phyloP scores from a whole-genome alignment of 805 yeast species.

The Saccharomycopsis javanensis region DNA sequence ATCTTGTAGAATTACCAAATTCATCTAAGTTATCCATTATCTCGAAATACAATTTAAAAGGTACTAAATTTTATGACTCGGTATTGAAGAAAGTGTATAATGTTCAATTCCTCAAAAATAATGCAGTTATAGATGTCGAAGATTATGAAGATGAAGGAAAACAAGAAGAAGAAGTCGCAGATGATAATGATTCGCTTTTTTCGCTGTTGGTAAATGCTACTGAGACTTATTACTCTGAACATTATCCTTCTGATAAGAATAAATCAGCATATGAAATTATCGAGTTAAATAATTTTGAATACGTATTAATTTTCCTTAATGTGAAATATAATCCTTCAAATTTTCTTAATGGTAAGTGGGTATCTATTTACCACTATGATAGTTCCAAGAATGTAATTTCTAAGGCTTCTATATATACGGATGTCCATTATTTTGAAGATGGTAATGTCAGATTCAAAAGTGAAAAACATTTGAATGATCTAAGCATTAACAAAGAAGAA shows the following conservation, averaged over 20 bases:
- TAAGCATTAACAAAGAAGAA: not conserved
- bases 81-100: slow-evolving; percentile 39
- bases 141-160: slow-evolving; percentile 24
- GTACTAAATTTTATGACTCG: slow-evolving; percentile 46
- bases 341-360: slow-evolving; percentile 88
- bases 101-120: slow-evolving; percentile 41
- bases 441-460: slow-evolving; percentile 81
- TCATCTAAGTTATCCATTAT: slow-evolving; percentile 32
- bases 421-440: slow-evolving; percentile 90
- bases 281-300: slow-evolving; percentile 26
- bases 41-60: slow-evolving; percentile 40
- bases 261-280: slow-evolving; percentile 33
- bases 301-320: slow-evolving; percentile 51
- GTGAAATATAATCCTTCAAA: slow-evolving; percentile 64
- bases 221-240: slow-evolving; percentile 46
- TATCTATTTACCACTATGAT: slow-evolving; percentile 47
- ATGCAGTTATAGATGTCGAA: slow-evolving; percentile 45
- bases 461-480: slow-evolving; percentile 27
- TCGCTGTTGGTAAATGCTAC: slow-evolving; percentile 25
- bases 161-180: slow-evolving; percentile 18
- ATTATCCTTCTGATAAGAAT: slow-evolving; percentile 48
- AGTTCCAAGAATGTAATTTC: not conserved
- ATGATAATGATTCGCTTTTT: slow-evolving; percentile 21
- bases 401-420: slow-evolving; percentile 38
- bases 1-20: slow-evolving; percentile 24